phyloP scores from a whole-genome alignment of 2,329 filamentous ascomycete genomes.

The Chaetomium olivaceum region DNA sequence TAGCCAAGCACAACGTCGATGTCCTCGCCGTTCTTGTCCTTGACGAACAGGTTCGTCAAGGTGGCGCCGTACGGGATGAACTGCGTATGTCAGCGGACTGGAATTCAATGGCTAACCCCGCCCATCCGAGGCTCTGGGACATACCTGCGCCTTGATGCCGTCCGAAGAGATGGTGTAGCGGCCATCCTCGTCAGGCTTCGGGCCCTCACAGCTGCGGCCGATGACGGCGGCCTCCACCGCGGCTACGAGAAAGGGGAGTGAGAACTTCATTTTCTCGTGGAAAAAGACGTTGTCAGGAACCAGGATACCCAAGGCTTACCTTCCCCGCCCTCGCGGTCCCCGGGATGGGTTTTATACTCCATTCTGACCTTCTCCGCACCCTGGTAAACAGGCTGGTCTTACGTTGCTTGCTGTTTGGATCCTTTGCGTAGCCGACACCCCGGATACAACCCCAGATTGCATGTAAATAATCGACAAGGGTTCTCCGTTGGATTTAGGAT shows the following conservation, averaged over 20 bases:
- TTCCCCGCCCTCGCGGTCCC: not conserved
- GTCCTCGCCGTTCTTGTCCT: conserved; percentile 61
- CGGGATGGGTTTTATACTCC: conserved; percentile 9
- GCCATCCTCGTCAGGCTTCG: conserved; percentile 37
- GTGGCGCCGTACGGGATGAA: conserved; percentile 62
- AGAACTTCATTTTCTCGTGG: conserved; percentile 30
- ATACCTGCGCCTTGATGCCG: conserved; percentile 43
- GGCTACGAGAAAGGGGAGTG: conserved; percentile 26
- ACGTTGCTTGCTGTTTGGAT: conserved; percentile 5
- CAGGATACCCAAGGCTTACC: not conserved
- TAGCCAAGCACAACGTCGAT: conserved; percentile 66
- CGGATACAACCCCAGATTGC: conserved; percentile 30
- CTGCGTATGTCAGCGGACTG: conserved; percentile 26
- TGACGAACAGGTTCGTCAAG: conserved; percentile 63
- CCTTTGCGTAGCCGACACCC: conserved; percentile 24
- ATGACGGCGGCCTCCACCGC: conserved; percentile 26
- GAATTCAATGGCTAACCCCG: too few relatives aligned
- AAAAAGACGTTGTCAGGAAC: not conserved
- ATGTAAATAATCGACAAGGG: conserved; percentile 4
- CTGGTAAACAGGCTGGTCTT: not conserved
- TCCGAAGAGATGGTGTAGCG: conserved; percentile 40
- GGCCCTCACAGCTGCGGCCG: conserved; percentile 7
- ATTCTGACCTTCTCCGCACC: conserved; percentile 12
- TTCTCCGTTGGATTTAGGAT: not conserved
- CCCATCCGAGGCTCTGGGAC: not conserved